These are phyloP conservation scores for Dillenia suffruticosa DNA, from an alignment of 164 flowering plant genomes.

Conservation along the genomic window DNA sequence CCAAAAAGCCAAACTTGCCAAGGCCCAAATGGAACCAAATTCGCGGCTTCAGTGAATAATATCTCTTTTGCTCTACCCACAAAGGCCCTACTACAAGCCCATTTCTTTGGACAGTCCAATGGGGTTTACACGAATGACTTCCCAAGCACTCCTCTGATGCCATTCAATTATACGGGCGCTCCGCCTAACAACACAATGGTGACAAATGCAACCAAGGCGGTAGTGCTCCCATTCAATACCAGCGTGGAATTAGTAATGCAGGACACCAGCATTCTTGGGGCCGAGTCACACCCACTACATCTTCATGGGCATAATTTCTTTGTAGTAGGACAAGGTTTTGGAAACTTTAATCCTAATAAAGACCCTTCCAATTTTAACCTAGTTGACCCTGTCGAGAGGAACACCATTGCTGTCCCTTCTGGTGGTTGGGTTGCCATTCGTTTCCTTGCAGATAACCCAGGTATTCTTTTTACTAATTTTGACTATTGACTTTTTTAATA, in stretches of 20 bases:
- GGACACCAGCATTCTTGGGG: conserved; percentile 29
- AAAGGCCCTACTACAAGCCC: conserved; percentile 27
- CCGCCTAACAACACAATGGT: conserved; percentile 24
- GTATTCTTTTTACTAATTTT: conserved; percentile 4
- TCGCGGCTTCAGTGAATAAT: conserved; percentile 38
- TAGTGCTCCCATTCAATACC: conserved; percentile 20
- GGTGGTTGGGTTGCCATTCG: conserved; percentile 46
- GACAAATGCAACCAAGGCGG: conserved; percentile 21
- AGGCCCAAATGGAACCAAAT: conserved; percentile 35
- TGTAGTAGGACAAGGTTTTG: conserved; percentile 33
- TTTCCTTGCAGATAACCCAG: conserved; percentile 43
- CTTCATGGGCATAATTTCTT: conserved; percentile 41
- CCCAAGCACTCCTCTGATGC: conserved; percentile 11
- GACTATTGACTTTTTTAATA: too few relatives aligned
- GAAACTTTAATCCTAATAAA: conserved; percentile 30
- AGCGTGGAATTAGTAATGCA: conserved; percentile 27
- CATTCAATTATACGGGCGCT: conserved; percentile 22
- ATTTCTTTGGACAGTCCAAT: conserved; percentile 16
- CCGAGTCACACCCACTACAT: conserved; percentile 37
- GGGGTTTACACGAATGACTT: conserved; percentile 18
- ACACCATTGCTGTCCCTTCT: conserved; percentile 34
- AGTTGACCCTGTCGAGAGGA: conserved; percentile 27
- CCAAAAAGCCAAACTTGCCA: conserved; percentile 29
- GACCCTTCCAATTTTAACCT: conserved; percentile 35
- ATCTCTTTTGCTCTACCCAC: conserved; percentile 27